Percentiles rank a stretch among this genome's conserved stretches.
phyloP scores from a whole-genome alignment of 1,284 basidiomycete species.

The Chalciporus piperatoides region DNA sequence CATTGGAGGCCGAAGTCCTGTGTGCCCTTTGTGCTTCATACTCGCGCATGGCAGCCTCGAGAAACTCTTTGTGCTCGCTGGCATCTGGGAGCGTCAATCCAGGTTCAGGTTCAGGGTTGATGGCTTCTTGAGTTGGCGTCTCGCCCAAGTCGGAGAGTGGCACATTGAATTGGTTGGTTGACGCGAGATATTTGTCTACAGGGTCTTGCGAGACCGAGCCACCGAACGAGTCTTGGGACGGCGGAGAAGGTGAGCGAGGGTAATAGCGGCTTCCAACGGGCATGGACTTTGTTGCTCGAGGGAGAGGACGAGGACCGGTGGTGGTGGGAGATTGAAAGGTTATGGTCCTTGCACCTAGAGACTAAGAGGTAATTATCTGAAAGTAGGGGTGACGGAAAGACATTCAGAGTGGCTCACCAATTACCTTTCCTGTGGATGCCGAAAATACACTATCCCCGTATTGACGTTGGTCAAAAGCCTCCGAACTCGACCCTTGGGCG shows the following conservation, averaged over 20 bases:
- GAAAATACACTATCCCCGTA: constrained; percentile 25
- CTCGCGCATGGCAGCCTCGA: constrained; percentile 26
- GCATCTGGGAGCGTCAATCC: constrained; percentile 25
- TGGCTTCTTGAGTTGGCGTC: constrained; percentile 27
- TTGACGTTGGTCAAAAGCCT: constrained; percentile 22
- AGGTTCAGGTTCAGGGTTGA: constrained; percentile 23
- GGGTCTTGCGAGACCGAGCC: constrained; percentile 46
- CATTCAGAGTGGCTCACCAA: constrained; percentile 30
- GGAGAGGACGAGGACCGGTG: constrained; percentile 11
- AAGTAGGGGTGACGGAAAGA: constrained; percentile 18
- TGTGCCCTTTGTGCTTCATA: constrained; percentile 26
- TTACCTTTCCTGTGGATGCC: constrained; percentile 28
- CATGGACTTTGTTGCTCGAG: constrained; percentile 24
- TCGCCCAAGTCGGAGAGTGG: constrained; percentile 56
- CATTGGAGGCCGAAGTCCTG: background rate
- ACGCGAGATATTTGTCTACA: constrained; percentile 43
- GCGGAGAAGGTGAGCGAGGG: constrained; percentile 37
- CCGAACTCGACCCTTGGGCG: constrained; percentile 22
- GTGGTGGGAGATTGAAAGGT: constrained; percentile 31
- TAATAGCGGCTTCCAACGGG: constrained; percentile 17
- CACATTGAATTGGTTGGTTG: constrained; percentile 50
- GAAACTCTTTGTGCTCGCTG: constrained; percentile 22
- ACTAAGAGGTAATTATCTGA: constrained; percentile 26
- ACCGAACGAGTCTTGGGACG: constrained; percentile 61
- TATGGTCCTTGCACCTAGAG: constrained; percentile 27